A percentile compares a stretch with the other conserved stretches of the same genome.
Conservation (phyloP, 495 filamentous ascomycete genomes). For the Podospora fimiseda region DNA sequence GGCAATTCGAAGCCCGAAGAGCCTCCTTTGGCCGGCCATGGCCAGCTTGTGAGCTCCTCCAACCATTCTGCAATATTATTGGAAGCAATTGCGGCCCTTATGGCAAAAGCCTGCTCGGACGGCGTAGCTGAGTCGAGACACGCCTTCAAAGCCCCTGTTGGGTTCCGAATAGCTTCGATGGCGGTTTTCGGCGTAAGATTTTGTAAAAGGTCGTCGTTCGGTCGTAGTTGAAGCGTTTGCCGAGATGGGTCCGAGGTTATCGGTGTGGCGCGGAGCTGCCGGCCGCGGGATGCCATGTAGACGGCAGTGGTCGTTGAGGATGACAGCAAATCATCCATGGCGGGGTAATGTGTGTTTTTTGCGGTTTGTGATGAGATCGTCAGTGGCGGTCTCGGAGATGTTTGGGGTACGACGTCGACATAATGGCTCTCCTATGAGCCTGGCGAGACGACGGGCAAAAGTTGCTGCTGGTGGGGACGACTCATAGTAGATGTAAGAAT, state of each 20-base stretch:
- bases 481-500: no score
- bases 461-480: conserved; percentile 10
- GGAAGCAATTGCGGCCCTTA: conserved; percentile 66
- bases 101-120: conserved; percentile 63
- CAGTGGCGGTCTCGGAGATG: conserved; percentile 8
- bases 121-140: conserved; percentile 63
- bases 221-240: conserved; percentile 30
- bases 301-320: conserved; percentile 15
- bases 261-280: conserved; percentile 12
- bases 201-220: conserved; percentile 38
- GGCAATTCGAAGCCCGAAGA: conserved; percentile 51
- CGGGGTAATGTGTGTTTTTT: background rate
- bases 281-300: conserved; percentile 18
- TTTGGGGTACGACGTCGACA: conserved; percentile 24
- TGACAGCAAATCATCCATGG: conserved; percentile 26
- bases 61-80: conserved; percentile 72
- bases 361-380: conserved; percentile 1
- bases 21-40: conserved; percentile 57
- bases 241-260: conserved; percentile 24
- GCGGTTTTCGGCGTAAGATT: conserved; percentile 37
- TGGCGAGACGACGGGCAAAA: conserved; percentile 15
- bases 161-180: conserved; percentile 41
- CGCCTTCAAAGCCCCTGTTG: conserved; percentile 49
- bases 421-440: conserved; percentile 24
- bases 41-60: conserved; percentile 67